Evolutionary conservation across 1,284 basidiomycete species (phyloP), one percentile per base, ranked within the genome.

Genomic region (Trametes versicolor): DNA sequence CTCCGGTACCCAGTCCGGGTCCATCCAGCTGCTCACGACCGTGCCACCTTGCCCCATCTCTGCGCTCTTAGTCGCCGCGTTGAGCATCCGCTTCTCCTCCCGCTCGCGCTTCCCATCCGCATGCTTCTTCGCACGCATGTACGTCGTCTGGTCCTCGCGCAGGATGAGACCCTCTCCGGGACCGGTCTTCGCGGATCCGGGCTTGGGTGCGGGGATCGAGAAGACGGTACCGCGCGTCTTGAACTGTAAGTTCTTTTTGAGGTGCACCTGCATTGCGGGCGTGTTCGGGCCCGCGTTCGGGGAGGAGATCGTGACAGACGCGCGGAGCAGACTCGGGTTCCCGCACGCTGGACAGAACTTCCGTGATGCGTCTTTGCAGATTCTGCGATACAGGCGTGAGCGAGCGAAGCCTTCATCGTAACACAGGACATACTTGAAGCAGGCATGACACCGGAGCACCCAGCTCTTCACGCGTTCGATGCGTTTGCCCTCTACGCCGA

Each of bases 301-400:
- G 1, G 89, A 86, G 37, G 90, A 86, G 58, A 97, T 87, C 1
- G 96, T 95, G 45, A 99, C 95, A 2, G 96, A 97, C 2, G 95
- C 92, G 65, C 97, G 92, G 58, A 98, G 81, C 32, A 99, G 85
- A 0, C 98, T 94, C 0, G 96, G 87, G 73, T 97, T 97, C 47
- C 98, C 98, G 77, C 98, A 99, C 10, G 95, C 94, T 1, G 98
- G 97, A 76, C 98, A 99, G 82, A 99, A 99, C 73, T 96, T 96
- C 78, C 96, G 96, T 21, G 94, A 92, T 37, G 89, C 84, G 77
- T 99, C 97, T 82, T 97, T 98, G 83, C 97, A 99, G 68, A 98
- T 89, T 79, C 97, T 98, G 74, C 12, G 51, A 36, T n/a, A 47
- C 34, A 27, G 27, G 10, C 27, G 41, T 27, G 45, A 45, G 32